Conservation (phyloP, 768 basidiomycete genomes). For the Lentinula lateritia region DNA sequence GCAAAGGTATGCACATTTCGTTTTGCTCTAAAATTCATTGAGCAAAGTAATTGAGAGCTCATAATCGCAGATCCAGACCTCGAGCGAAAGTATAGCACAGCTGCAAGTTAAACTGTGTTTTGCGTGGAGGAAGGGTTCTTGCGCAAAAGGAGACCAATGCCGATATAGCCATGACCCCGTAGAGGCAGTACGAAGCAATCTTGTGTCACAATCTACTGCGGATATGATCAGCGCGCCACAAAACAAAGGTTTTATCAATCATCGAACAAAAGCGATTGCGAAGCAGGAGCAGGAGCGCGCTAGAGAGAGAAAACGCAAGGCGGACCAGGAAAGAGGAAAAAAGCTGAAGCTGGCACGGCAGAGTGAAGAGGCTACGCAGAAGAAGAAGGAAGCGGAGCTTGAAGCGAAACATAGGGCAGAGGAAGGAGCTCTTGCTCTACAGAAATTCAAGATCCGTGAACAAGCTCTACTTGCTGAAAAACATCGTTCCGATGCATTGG, state of each 20-base stretch:
- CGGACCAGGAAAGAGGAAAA: not conserved
- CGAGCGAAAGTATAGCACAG: not conserved
- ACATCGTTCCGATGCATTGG: conserved; percentile 22
- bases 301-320: not conserved
- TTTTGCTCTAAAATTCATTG: not conserved
- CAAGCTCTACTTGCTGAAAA: conserved; percentile 4
- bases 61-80: not conserved
- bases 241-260: not conserved
- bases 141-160: conserved; percentile 29
- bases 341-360: not conserved
- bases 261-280: not conserved
- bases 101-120: not conserved
- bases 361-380: not conserved
- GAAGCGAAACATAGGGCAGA: not conserved
- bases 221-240: not conserved
- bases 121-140: conserved; percentile 30
- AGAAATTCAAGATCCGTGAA: conserved; percentile 12
- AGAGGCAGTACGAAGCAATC: not conserved
- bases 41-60: not conserved
- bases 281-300: not conserved
- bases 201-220: not conserved
- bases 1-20: not conserved
- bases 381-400: not conserved
- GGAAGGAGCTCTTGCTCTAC: conserved; percentile 5
- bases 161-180: conserved; percentile 25